A percentile compares a stretch with the other conserved stretches of the same genome.
These are phyloP conservation scores for Penicillium cosmopolitanum DNA, from an alignment of 495 filamentous ascomycete genomes.

Conservation along the genomic window DNA sequence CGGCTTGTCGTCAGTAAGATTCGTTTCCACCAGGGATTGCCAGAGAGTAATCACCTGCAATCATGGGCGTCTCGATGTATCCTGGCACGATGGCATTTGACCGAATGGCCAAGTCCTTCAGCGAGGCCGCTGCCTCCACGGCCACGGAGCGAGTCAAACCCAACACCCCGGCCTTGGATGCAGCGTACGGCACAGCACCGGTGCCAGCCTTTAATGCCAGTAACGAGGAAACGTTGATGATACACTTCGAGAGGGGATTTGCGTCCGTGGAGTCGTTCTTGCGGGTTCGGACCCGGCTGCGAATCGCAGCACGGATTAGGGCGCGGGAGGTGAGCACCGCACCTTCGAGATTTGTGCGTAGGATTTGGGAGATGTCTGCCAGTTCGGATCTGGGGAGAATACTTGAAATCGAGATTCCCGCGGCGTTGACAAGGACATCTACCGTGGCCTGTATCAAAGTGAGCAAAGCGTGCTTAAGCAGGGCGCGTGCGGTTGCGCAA, in stretches of 20 bases:
- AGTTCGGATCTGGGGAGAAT: conserved; percentile 55
- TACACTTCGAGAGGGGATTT: conserved; percentile 51
- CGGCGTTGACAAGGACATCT: conserved; percentile 76
- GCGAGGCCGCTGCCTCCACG: conserved; percentile 54
- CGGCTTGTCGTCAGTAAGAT: background rate
- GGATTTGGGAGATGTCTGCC: conserved; percentile 47
- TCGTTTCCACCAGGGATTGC: background rate
- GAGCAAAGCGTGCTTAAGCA: background rate
- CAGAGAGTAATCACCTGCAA: conserved; percentile 54
- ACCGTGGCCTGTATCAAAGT: conserved; percentile 38
- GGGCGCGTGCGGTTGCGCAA: background rate
- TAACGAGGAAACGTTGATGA: conserved; percentile 81
- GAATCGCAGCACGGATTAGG: conserved; percentile 51
- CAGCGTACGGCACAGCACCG: conserved; percentile 74
- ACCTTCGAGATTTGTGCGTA: conserved; percentile 72
- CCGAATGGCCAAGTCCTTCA: conserved; percentile 54
- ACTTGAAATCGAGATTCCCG: conserved; percentile 65
- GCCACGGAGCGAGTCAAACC: conserved; percentile 76
- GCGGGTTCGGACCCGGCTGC: conserved; percentile 37
- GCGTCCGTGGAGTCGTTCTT: conserved; percentile 10
- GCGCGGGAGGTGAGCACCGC: conserved; percentile 66
- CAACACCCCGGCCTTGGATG: conserved; percentile 77
- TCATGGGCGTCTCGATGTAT: conserved; percentile 82
- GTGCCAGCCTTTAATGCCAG: conserved; percentile 63
- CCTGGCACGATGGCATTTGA: conserved; percentile 85